Evolutionary conservation across 2,329 filamentous ascomycete species (phyloP).

Genomic region (Trichoderma breve): DNA sequence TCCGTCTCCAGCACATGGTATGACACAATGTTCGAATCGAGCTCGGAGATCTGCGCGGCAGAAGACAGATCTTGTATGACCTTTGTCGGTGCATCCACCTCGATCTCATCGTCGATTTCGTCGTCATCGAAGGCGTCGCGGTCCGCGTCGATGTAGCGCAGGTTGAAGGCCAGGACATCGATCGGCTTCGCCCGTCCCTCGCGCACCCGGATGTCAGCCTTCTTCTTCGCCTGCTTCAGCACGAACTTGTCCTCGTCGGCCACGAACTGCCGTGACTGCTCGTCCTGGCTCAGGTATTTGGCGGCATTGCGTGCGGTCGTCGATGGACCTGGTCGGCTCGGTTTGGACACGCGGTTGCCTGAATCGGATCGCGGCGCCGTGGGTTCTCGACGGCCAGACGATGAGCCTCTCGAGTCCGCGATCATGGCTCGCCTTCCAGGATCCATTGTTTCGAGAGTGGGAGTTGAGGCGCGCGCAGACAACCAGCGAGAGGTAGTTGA

Average conservation of each 20-base stretch:
- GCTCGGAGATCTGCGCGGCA: constrained; percentile 61
- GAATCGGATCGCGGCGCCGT: constrained; percentile 56
- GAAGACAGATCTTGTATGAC: constrained; percentile 72
- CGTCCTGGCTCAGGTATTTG: constrained; percentile 67
- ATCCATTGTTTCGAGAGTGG: constrained; percentile 43
- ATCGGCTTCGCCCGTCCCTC: constrained; percentile 89
- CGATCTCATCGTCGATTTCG: constrained; percentile 68
- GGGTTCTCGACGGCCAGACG: constrained; percentile 47
- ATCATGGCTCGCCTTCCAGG: constrained; percentile 56
- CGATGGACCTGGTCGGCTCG: constrained; percentile 34
- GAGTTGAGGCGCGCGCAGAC: neutral
- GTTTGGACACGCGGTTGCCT: constrained; percentile 57
- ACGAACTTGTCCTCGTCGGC: constrained; percentile 96
- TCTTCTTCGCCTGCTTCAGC: constrained; percentile 95
- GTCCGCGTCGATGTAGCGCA: constrained; percentile 83
- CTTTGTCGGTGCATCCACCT: constrained; percentile 75
- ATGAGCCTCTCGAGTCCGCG: constrained; percentile 44
- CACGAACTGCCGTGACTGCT: constrained; percentile 79
- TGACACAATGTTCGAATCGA: constrained; percentile 78
- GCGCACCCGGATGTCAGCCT: constrained; percentile 90
- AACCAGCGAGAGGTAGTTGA: neutral
- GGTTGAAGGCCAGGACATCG: constrained; percentile 87
- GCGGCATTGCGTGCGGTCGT: constrained; percentile 32
- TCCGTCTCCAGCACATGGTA: constrained; percentile 81
- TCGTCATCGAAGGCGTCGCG: constrained; percentile 84